phyloP scores from a whole-genome alignment of 148 eudicot species.

The Camellia granthamiana region DNA sequence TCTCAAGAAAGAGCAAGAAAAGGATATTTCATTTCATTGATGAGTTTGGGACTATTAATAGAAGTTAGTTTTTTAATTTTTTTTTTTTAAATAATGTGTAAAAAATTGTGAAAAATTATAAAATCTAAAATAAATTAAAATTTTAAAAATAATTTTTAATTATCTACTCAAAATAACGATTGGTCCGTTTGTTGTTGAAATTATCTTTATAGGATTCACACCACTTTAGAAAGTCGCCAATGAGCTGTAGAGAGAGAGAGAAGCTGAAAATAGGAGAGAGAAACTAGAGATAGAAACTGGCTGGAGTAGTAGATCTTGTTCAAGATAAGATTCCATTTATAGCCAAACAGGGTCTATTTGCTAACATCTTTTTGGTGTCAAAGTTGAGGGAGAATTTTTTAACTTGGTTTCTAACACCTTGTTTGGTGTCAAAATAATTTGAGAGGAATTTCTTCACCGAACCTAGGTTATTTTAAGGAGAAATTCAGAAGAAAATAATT shows the following conservation, averaged over 20 bases:
- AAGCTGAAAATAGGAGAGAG: background rate
- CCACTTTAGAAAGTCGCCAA: slow-evolving; percentile 11
- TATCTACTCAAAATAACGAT: too few relatives aligned
- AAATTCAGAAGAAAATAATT: too few relatives aligned
- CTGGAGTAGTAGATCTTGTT: background rate
- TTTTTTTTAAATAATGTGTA: too few relatives aligned
- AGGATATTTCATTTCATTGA: too few relatives aligned
- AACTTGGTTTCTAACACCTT: background rate
- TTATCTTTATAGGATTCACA: slow-evolving; percentile 3
- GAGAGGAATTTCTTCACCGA: too few relatives aligned
- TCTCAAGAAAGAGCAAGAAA: too few relatives aligned
- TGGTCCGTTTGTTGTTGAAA: background rate
- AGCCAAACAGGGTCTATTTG: background rate
- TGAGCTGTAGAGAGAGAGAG: slow-evolving; percentile 2
- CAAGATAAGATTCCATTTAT: slow-evolving; percentile 10
- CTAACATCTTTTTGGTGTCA: too few relatives aligned
- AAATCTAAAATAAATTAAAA: background rate
- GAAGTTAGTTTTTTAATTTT: too few relatives aligned
- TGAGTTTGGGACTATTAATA: too few relatives aligned
- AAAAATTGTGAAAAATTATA: too few relatives aligned
- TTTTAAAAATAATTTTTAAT: background rate
- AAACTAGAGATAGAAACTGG: background rate
- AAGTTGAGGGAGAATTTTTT: too few relatives aligned
- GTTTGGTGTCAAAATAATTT: background rate
- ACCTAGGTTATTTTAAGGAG: too few relatives aligned